A percentile compares a stretch with the other conserved stretches of the same genome.
phyloP scores from a whole-genome alignment of 495 filamentous ascomycete genomes.

The Parathielavia hyrcaniae region DNA sequence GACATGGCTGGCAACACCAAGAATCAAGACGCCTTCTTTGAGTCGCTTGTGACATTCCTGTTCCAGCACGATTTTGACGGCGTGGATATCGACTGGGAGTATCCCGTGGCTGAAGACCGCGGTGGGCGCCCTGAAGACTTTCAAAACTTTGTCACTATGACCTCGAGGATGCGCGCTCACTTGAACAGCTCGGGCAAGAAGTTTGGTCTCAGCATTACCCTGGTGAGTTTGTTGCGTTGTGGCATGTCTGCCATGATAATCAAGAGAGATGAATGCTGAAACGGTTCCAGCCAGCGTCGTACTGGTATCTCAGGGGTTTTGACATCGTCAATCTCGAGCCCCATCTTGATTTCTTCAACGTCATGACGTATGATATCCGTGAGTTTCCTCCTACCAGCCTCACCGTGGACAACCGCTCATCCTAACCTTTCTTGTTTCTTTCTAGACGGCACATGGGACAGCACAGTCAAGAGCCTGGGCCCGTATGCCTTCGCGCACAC shows the following conservation, averaged over 20 bases:
- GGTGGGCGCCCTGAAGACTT: slow-evolving; percentile 35
- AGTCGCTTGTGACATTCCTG: slow-evolving; percentile 13
- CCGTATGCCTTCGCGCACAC: slow-evolving; percentile 51
- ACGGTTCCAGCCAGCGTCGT: slow-evolving; percentile 45
- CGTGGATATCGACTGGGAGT: slow-evolving; percentile 54
- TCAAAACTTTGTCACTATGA: too few relatives aligned
- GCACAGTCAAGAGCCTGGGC: too few relatives aligned
- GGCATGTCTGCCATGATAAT: too few relatives aligned
- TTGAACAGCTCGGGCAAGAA: too few relatives aligned
- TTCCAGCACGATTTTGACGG: slow-evolving; percentile 32
- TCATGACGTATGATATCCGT: slow-evolving; percentile 50
- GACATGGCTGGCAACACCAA: slow-evolving; percentile 21
- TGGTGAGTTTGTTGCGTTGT: too few relatives aligned
- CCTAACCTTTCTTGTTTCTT: too few relatives aligned
- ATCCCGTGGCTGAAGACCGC: slow-evolving; percentile 40
- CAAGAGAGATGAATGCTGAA: too few relatives aligned
- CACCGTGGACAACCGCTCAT: too few relatives aligned
- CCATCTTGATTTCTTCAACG: slow-evolving; percentile 47
- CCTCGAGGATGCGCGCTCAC: too few relatives aligned
- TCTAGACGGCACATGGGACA: slow-evolving; percentile 22
- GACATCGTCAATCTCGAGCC: slow-evolving; percentile 39
- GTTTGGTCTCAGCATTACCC: slow-evolving; percentile 37
- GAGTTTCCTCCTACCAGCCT: neutral
- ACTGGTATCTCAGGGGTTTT: slow-evolving; percentile 53
- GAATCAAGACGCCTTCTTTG: slow-evolving; percentile 24